Conservation (phyloP, 2,329 filamentous ascomycete species). For the Sporothrix phasma region DNA sequence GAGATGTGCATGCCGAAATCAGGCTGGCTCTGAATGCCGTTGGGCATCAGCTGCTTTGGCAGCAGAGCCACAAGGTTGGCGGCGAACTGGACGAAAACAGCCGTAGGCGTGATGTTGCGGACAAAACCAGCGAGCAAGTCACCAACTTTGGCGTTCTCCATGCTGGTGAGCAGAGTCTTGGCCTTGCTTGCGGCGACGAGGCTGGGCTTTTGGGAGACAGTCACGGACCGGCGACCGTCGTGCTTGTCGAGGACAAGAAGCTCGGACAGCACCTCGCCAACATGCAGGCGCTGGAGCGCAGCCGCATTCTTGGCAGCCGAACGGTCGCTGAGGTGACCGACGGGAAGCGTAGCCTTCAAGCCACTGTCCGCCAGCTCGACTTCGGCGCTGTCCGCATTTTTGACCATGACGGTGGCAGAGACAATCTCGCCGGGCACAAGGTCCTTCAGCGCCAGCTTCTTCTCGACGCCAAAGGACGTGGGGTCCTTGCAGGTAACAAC, state of each 20-base stretch:
- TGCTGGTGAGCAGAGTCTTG: constrained; percentile 58
- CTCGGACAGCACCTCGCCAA: constrained; percentile 72
- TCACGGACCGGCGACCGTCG: constrained; percentile 62
- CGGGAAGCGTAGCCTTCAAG: constrained; percentile 66
- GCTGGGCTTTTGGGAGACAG: constrained; percentile 73
- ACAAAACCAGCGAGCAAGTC: constrained; percentile 68
- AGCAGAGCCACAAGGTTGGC: constrained; percentile 67
- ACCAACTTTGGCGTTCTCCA: constrained; percentile 63
- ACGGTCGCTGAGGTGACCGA: constrained; percentile 77
- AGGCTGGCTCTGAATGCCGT: constrained; percentile 53
- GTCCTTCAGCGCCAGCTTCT: constrained; percentile 65
- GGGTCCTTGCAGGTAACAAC: constrained; percentile 91
- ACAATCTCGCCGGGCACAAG: constrained; percentile 66
- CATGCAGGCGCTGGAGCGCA: constrained; percentile 68
- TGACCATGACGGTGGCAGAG: constrained; percentile 70
- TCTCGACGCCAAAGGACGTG: constrained; percentile 61
- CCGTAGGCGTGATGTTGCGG: constrained; percentile 70
- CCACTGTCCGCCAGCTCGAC: constrained; percentile 65
- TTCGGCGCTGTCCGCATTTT: constrained; percentile 64
- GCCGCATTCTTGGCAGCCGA: constrained; percentile 68
- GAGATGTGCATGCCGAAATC: constrained; percentile 71
- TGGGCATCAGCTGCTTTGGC: constrained; percentile 65
- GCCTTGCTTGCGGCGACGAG: constrained; percentile 66
- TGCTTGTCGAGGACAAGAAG: constrained; percentile 84
- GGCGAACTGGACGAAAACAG: constrained; percentile 81